Base-by-base conservation (phyloP, 2,329 filamentous ascomycete genomes). In the Scopulariopsis brevicaulis region DNA sequence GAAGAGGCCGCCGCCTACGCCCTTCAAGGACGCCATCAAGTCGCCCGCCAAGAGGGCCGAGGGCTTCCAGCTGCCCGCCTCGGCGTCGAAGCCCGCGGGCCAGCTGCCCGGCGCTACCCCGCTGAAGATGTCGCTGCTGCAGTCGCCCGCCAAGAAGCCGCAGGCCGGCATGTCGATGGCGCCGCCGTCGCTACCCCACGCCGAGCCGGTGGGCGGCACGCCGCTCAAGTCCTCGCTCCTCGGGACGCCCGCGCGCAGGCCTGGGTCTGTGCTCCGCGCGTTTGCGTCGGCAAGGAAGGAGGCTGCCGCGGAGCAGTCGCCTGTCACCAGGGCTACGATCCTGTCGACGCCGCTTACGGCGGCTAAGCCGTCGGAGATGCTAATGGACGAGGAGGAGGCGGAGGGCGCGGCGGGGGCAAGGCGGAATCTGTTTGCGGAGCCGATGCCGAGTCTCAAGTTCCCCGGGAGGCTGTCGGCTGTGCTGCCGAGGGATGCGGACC, bases 21-120 rank as follows among this genome's bases (percentile, higher is more conserved):
- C 82, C 0, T 74, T 71, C 62, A 84, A 79, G 63, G 81, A 83
- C 25, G 69, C 75, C 0, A 70, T 84, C 66, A 81, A 75, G 61
- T 80, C 79, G 1, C 81, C 82, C 0, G 78, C 82, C 1, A 82
- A 80, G 65, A 72, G 74, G 40, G 65, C 73, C 52, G 90, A 80
- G 2, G 60, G 69, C 1, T 66, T 70, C 28, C 64, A 54, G 65
- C 61, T 61, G 68, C 59, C 59, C 4, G 7, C 55, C 12, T 57
- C 55, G 2, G 12, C n/a, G 32, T 43, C 56, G 22, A 55, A 58
- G 14, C 24, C 50, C 12, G 55, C 52, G 20, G 22, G 25, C 18
- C 37, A 50, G 32, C 68, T 63, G 32, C 59, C 61, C 20, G 64
- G 63, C n/a, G 65, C 59, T 65, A 55, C 59, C 14, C 71, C 73